Evolutionary conservation across 1,139 yeast genomes (phyloP).

Genomic region (Nakaseomyces delphensis): DNA sequence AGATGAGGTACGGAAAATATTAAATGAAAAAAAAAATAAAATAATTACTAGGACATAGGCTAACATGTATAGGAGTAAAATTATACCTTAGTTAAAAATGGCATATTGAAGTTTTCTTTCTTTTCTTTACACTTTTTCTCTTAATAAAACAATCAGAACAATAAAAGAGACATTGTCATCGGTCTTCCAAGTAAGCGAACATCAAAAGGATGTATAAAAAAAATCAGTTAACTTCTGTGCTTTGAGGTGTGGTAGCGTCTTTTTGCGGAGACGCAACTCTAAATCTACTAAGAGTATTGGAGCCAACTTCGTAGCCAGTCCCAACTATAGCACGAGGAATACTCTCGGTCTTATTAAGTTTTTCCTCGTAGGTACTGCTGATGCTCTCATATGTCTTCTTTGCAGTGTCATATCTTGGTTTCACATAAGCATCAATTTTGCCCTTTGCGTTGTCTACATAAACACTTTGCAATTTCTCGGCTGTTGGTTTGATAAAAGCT

Average conservation of each 20-base stretch:
- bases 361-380: conserved; percentile 25
- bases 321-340: conserved; percentile 29
- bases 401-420: conserved; percentile 20
- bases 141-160: too few relatives aligned
- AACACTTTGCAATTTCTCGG: conserved; percentile 16
- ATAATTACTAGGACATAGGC: too few relatives aligned
- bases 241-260: not conserved
- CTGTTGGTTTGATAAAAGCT: conserved; percentile 22
- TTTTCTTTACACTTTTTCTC: too few relatives aligned
- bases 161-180: too few relatives aligned
- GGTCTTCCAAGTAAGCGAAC: too few relatives aligned
- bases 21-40: too few relatives aligned
- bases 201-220: too few relatives aligned
- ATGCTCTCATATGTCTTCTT: conserved; percentile 27
- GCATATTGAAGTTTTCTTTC: too few relatives aligned
- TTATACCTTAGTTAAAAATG: too few relatives aligned
- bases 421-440: conserved; percentile 10
- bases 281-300: conserved; percentile 23
- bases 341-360: conserved; percentile 24
- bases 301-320: conserved; percentile 29
- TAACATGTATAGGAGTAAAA: too few relatives aligned
- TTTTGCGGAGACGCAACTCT: conserved; percentile 11
- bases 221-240: not conserved
- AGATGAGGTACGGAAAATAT: too few relatives aligned
- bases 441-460: conserved; percentile 22